A percentile compares a stretch with the other conserved stretches of the same genome.
phyloP scores from a whole-genome alignment of 1,284 basidiomycete species.

The Lentinus polychrous region DNA sequence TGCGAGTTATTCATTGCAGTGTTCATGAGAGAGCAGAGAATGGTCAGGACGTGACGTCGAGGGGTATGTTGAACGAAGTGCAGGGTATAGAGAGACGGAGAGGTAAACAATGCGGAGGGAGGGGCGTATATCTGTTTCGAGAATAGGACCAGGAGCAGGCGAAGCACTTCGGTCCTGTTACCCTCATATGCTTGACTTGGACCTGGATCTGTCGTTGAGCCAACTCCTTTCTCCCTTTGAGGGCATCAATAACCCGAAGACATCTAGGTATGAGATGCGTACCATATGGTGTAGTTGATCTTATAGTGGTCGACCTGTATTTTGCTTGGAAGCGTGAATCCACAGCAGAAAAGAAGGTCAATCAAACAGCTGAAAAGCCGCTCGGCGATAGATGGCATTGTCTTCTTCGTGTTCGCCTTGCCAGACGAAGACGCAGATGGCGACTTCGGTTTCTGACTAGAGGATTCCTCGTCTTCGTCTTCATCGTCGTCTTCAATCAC shows the following conservation, averaged over 20 bases:
- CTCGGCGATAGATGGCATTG: conserved; percentile 71
- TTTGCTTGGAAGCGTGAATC: conserved; percentile 79
- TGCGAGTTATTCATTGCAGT: conserved; percentile 71
- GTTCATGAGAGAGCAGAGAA: conserved; percentile 88
- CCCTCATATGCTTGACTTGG: conserved; percentile 62
- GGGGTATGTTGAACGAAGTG: conserved; percentile 74
- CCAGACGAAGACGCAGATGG: conserved; percentile 18
- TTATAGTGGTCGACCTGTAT: conserved; percentile 78
- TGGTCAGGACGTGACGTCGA: conserved; percentile 75
- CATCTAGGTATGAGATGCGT: conserved; percentile 18
- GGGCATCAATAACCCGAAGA: not conserved
- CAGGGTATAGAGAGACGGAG: conserved; percentile 69
- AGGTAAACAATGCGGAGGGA: conserved; percentile 60
- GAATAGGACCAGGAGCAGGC: conserved; percentile 77
- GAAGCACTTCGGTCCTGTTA: conserved; percentile 83
- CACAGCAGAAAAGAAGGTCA: conserved; percentile 86
- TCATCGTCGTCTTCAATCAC: conserved; percentile 80
- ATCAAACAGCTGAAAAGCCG: conserved; percentile 71
- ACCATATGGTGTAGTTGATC: conserved; percentile 84
- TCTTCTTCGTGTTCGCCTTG: conserved; percentile 34
- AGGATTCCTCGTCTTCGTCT: conserved; percentile 28
- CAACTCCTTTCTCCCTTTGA: conserved; percentile 83
- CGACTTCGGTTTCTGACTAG: not conserved
- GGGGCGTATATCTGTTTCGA: conserved; percentile 84
- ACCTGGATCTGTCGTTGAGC: conserved; percentile 71